These are phyloP conservation scores for Aphanomyces euteiches DNA, from an alignment of 352 stramenopile species.

Conservation along the genomic window DNA sequence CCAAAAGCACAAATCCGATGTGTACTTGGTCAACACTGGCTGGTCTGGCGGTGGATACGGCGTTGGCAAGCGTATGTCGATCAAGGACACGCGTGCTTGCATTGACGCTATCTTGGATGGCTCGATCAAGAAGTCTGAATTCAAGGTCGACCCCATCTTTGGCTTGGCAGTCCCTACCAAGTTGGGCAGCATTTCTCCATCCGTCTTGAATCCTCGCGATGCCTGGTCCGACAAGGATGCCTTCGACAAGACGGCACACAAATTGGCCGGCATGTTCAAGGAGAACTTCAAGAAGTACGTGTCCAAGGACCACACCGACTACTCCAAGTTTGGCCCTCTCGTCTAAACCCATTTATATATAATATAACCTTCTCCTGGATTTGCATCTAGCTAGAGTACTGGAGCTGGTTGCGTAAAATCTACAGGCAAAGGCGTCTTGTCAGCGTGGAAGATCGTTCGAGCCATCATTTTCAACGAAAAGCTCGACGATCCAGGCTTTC, in stretches of 20 bases:
- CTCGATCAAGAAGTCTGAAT: conserved; percentile 88
- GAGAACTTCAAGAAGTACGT: conserved; percentile 97
- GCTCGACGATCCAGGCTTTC: no score
- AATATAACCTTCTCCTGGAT: neutral
- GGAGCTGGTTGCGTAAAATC: no score
- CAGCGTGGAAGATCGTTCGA: no score
- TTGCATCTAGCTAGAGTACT: neutral
- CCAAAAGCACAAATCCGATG: conserved; percentile 89
- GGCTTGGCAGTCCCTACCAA: conserved; percentile 90
- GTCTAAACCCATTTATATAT: conserved; percentile 38
- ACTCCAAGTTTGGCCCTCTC: conserved; percentile 93
- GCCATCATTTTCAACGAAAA: no score
- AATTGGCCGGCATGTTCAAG: conserved; percentile 95
- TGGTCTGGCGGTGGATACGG: conserved; percentile 96
- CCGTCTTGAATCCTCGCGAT: conserved; percentile 89
- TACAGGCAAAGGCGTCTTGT: no score
- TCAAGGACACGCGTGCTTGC: conserved; percentile 94
- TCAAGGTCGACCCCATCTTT: conserved; percentile 89
- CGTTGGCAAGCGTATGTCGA: conserved; percentile 96
- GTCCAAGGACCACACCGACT: conserved; percentile 91
- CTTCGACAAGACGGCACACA: conserved; percentile 90
- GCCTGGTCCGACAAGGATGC: conserved; percentile 90
- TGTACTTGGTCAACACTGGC: conserved; percentile 97
- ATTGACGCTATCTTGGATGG: conserved; percentile 97
- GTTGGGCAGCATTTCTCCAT: conserved; percentile 80